These are phyloP conservation scores for Aspergillus quadricinctus DNA, from an alignment of 2,329 filamentous ascomycete genomes.

Conservation along the genomic window DNA sequence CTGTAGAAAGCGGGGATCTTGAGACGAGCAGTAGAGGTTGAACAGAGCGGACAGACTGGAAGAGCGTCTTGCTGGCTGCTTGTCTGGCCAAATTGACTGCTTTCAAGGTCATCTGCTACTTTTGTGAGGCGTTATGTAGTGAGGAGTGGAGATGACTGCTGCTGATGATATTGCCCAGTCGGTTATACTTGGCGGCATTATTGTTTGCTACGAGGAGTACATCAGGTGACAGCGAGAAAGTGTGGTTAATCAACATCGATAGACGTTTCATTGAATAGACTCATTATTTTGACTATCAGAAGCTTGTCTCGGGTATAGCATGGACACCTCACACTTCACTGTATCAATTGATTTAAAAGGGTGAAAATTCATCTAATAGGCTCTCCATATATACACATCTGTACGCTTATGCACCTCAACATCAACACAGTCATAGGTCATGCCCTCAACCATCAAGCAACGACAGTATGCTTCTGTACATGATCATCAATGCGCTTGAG, in stretches of 20 bases:
- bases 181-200: neutral
- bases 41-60: neutral
- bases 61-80: neutral
- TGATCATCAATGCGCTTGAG: slow-evolving; percentile 35
- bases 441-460: neutral
- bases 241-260: neutral
- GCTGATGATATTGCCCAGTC: neutral
- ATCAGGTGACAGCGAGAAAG: neutral
- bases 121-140: neutral
- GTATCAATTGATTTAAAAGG: neutral
- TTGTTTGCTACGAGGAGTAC: neutral
- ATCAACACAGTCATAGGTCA: neutral
- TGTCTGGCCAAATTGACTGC: neutral
- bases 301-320: neutral
- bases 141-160: neutral
- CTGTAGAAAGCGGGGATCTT: neutral
- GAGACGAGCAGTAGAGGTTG: neutral
- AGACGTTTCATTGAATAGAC: neutral
- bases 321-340: neutral
- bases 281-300: neutral
- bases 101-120: neutral
- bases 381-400: neutral
- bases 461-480: slow-evolving; percentile 20
- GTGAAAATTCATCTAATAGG: neutral
- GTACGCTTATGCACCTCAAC: neutral